phyloP scores from a whole-genome alignment of 306 rosid species.

The Aeschynomene evenia region DNA sequence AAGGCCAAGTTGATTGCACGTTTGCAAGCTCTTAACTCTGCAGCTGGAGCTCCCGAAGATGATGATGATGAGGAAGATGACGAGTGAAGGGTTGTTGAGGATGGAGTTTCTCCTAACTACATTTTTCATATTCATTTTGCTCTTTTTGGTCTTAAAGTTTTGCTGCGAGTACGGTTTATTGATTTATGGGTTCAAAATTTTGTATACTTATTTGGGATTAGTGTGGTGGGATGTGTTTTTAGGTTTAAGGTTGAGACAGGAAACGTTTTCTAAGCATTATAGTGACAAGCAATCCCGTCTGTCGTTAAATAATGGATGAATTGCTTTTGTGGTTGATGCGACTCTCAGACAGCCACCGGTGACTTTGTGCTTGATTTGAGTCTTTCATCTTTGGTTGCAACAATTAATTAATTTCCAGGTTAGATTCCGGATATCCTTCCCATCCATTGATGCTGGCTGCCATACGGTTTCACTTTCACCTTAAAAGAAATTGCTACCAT shows the following conservation, averaged over 20 bases:
- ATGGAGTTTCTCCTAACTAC: not conserved
- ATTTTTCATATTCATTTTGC: not conserved
- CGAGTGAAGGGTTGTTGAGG: slow-evolving; percentile 28
- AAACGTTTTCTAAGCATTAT: not conserved
- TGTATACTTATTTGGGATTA: not conserved
- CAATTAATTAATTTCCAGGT: not conserved
- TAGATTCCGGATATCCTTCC: not conserved
- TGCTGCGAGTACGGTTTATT: slow-evolving; percentile 2
- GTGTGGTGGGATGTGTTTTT: not conserved
- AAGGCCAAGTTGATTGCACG: slow-evolving; percentile 51
- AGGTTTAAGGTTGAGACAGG: not conserved
- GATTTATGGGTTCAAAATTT: slow-evolving; percentile 5
- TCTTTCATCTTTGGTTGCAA: too few relatives aligned
- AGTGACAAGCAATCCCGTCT: too few relatives aligned
- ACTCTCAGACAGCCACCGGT: too few relatives aligned
- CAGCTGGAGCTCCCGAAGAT: slow-evolving; percentile 43
- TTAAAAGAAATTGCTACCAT: too few relatives aligned
- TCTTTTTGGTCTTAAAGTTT: not conserved
- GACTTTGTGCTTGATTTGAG: too few relatives aligned
- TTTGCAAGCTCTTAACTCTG: slow-evolving; percentile 59
- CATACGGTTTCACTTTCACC: too few relatives aligned
- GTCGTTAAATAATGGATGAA: too few relatives aligned
- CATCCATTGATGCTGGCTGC: too few relatives aligned
- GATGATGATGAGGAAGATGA: slow-evolving; percentile 50
- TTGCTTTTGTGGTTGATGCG: too few relatives aligned